Evolutionary conservation across 495 filamentous ascomycete species (phyloP).

Genomic region (Hypoxylon fragiforme): DNA sequence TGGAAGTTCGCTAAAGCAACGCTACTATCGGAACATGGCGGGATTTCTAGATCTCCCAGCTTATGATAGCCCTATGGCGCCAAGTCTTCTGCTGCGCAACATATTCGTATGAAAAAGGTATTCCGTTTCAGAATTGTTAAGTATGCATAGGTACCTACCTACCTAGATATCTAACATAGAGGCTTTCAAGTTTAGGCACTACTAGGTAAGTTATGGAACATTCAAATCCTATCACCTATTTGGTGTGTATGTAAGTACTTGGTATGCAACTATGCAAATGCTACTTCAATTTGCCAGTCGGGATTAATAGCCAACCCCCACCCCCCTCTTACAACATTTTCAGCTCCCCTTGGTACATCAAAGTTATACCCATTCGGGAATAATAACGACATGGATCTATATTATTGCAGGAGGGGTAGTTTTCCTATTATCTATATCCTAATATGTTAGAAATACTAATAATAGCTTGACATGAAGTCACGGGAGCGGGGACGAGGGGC

Average conservation of each 20-base stretch:
- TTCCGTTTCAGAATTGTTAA: neutral
- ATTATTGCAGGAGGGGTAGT: constrained; percentile 1
- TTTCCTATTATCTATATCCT: constrained; percentile 1
- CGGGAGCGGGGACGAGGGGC: constrained; percentile 8
- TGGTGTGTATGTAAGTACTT: neutral
- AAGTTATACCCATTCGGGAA: constrained; percentile 20
- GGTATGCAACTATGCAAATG: neutral
- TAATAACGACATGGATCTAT: constrained; percentile 1
- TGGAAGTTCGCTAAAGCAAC: constrained; percentile 1
- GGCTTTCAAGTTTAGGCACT: constrained; percentile 3
- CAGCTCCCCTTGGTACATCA: constrained; percentile 12
- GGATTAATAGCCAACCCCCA: neutral
- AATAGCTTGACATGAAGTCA: constrained; percentile 2
- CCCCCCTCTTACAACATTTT: constrained; percentile 18
- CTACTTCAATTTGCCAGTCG: neutral
- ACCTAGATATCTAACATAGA: neutral
- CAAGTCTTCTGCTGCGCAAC: constrained; percentile 7
- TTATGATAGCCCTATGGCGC: constrained; percentile 13
- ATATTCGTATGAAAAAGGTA: too few species aligned
- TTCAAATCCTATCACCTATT: constrained; percentile 7
- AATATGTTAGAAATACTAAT: neutral
- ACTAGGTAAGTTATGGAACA: constrained; percentile 11
- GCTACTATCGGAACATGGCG: constrained; percentile 12
- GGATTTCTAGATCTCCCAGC: neutral
- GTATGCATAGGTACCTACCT: constrained; percentile 1